Conservation (phyloP, 345 rosid genomes). For the Corchorus olitorius region DNA sequence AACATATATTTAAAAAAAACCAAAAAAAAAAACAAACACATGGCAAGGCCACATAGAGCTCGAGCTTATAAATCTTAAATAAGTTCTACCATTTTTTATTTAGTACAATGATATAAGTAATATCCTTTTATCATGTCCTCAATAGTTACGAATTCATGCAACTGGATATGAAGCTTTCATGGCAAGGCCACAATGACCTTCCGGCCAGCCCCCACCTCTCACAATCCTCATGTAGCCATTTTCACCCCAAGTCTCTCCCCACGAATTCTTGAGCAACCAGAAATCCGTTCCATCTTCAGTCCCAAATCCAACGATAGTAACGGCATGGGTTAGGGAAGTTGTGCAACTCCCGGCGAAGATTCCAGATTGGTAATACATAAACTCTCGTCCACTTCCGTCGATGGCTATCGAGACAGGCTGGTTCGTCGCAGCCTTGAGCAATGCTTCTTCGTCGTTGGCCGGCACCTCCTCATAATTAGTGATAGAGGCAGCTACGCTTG, state of each 20-base stretch:
- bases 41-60: too few species aligned
- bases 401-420: slow-evolving; percentile 63
- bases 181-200: slow-evolving; percentile 61
- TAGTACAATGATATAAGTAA: too few species aligned
- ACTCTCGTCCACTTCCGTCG: slow-evolving; percentile 36
- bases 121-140: too few species aligned
- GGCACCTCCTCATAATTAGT: slow-evolving; percentile 46
- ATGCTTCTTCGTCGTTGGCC: slow-evolving; percentile 41
- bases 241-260: slow-evolving; percentile 71
- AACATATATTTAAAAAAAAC: too few species aligned
- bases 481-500: slow-evolving; percentile 24
- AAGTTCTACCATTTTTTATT: too few species aligned
- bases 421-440: slow-evolving; percentile 54
- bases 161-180: slow-evolving; percentile 56
- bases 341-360: slow-evolving; percentile 51
- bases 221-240: slow-evolving; percentile 52
- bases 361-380: slow-evolving; percentile 49
- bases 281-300: slow-evolving; percentile 33
- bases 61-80: too few species aligned
- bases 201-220: too few species aligned
- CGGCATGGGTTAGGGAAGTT: slow-evolving; percentile 44
- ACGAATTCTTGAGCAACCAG: slow-evolving; percentile 67
- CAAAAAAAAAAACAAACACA: too few species aligned
- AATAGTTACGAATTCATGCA: slow-evolving; percentile 19
- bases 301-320: slow-evolving; percentile 57